Evolutionary conservation across 164 flowering plant species (phyloP).

Genomic region (Kingdonia uniflora): DNA sequence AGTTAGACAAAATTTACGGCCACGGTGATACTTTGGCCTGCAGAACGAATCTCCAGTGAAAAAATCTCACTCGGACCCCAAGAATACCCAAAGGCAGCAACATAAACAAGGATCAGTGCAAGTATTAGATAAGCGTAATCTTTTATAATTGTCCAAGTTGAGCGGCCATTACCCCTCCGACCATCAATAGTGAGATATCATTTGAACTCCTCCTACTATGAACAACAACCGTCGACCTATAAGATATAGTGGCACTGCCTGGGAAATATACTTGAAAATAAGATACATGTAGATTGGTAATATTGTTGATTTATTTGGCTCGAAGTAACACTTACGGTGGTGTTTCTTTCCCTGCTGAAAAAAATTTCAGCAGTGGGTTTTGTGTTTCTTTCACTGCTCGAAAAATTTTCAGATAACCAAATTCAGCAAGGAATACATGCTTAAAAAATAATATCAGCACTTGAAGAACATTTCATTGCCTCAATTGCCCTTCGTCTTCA

Average conservation of each 20-base stretch:
- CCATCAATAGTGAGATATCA: slow-evolving; percentile 17
- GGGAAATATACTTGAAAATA: slow-evolving; percentile 3
- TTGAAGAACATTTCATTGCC: too few relatives aligned
- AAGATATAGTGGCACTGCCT: slow-evolving; percentile 69
- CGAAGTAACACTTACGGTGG: too few relatives aligned
- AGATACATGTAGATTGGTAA: background rate
- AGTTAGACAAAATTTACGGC: slow-evolving; percentile 14
- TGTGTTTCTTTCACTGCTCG: too few relatives aligned
- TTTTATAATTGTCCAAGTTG: slow-evolving; percentile 14
- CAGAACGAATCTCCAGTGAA: slow-evolving; percentile 21
- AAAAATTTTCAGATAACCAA: too few relatives aligned
- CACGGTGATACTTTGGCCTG: slow-evolving; percentile 19
- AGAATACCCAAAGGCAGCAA: slow-evolving; percentile 17
- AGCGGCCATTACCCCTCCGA: slow-evolving; percentile 16
- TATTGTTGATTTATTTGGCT: too few relatives aligned
- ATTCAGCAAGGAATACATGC: too few relatives aligned
- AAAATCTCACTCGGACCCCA: slow-evolving; percentile 30
- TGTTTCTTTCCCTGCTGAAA: too few relatives aligned
- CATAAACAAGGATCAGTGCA: slow-evolving; percentile 15
- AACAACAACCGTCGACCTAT: slow-evolving; percentile 14
- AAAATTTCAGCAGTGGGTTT: too few relatives aligned
- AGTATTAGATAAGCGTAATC: slow-evolving; percentile 13
- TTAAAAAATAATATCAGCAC: too few relatives aligned
- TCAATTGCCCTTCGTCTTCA: too few relatives aligned
- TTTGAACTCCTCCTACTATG: slow-evolving; percentile 17